These are phyloP conservation scores for Taxawa tesnikishii DNA, from an alignment of 2,329 filamentous ascomycete genomes.

Conservation along the genomic window DNA sequence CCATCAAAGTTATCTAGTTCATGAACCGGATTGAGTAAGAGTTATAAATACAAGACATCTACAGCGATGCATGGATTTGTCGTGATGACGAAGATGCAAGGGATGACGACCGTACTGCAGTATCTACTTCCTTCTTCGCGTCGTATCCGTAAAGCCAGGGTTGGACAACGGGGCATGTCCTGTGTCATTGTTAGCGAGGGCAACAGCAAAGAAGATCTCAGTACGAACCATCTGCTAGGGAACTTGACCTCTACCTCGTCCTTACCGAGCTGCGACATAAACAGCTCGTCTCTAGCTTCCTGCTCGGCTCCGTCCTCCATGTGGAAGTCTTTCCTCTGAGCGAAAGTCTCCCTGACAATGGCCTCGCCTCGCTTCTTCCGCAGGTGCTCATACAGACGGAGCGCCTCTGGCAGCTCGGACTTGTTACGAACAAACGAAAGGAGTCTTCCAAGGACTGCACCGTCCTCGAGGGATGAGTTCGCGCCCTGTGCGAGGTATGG, in stretches of 20 bases:
- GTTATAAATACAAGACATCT: no score
- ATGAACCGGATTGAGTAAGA: no score
- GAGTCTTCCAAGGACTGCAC: slow-evolving; percentile 54
- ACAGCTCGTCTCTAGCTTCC: slow-evolving; percentile 42
- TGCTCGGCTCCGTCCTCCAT: slow-evolving; percentile 43
- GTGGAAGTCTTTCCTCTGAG: slow-evolving; percentile 29
- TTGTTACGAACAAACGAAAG: slow-evolving; percentile 32
- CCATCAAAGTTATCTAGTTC: no score
- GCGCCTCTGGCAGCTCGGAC: slow-evolving; percentile 24
- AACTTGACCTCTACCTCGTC: slow-evolving; percentile 39
- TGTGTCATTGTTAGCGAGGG: background rate
- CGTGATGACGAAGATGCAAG: no score
- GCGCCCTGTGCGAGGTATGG: slow-evolving; percentile 54
- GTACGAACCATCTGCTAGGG: slow-evolving; percentile 45
- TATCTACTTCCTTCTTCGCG: slow-evolving; percentile 39
- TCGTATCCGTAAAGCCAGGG: slow-evolving; percentile 55
- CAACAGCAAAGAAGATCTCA: background rate
- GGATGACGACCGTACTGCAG: no score
- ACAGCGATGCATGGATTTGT: no score
- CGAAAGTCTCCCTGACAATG: slow-evolving; percentile 52
- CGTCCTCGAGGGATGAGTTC: slow-evolving; percentile 56
- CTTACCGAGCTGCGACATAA: slow-evolving; percentile 43
- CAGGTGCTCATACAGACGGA: slow-evolving; percentile 31
- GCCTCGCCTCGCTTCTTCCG: slow-evolving; percentile 37
- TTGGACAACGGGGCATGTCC: slow-evolving; percentile 48